Percentiles rank a stretch among this genome's conserved stretches.
phyloP scores from a whole-genome alignment of 352 stramenopile species.

The Thraustochytrium sp. region DNA sequence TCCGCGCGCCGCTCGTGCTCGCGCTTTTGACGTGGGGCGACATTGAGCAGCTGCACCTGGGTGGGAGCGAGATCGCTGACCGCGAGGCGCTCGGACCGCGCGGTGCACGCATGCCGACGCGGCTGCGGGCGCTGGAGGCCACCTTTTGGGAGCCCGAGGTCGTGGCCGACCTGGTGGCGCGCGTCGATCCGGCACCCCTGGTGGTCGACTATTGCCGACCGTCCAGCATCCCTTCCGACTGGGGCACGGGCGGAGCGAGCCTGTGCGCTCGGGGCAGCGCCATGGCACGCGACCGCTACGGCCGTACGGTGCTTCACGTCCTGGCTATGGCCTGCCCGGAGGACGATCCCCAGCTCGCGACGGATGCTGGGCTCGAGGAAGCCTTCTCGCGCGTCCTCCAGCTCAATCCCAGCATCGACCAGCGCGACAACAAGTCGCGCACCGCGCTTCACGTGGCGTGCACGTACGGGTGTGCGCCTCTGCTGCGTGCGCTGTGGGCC shows the following conservation, averaged over 20 bases:
- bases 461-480: background rate
- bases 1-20: background rate
- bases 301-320: background rate
- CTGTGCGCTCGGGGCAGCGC: background rate
- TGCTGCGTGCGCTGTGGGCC: background rate
- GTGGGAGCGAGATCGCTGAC: background rate
- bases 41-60: background rate
- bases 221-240: background rate
- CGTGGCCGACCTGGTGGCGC: background rate
- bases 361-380: background rate
- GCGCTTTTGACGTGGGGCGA: background rate
- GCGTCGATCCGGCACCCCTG: background rate
- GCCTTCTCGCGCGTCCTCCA: background rate
- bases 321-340: background rate
- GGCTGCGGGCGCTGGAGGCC: background rate
- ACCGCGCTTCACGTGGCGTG: slow-evolving; percentile 3
- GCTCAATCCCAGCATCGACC: background rate
- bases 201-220: background rate
- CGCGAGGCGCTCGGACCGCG: background rate
- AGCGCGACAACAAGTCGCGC: slow-evolving; percentile 10
- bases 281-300: background rate
- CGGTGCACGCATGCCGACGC: background rate
- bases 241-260: background rate
- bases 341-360: background rate
- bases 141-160: background rate